These are phyloP conservation scores for Paxillus rubicundulus DNA, from an alignment of 768 basidiomycete genomes.

Conservation along the genomic window DNA sequence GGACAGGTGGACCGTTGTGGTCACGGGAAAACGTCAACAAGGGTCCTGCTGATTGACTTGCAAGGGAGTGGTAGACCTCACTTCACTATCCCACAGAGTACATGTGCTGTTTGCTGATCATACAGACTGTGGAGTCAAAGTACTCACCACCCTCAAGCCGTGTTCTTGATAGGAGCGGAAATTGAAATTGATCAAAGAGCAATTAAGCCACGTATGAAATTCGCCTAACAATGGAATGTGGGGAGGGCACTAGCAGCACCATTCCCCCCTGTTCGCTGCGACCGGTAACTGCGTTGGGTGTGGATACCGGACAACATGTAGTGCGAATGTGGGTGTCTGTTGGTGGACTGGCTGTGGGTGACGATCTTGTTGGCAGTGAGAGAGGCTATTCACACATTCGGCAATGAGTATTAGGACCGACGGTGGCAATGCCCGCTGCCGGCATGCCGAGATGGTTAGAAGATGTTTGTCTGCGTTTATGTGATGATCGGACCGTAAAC, in stretches of 20 bases:
- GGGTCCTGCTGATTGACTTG: too few species aligned
- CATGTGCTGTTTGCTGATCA: too few species aligned
- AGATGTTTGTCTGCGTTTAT: slow-evolving; percentile 18
- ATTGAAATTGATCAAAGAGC: not conserved
- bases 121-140: too few species aligned
- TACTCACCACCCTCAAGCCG: not conserved
- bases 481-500: slow-evolving; percentile 28
- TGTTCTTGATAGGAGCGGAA: not conserved
- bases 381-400: not conserved
- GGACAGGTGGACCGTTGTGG: too few species aligned
- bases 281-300: not conserved
- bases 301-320: not conserved
- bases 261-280: not conserved
- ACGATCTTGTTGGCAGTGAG: too few species aligned
- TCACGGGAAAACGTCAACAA: too few species aligned
- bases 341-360: not conserved
- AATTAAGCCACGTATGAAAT: not conserved
- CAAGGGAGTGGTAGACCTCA: too few species aligned
- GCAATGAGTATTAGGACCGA: not conserved
- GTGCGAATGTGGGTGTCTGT: not conserved
- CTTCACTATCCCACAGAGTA: too few species aligned
- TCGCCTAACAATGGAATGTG: not conserved
- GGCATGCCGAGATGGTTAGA: slow-evolving; percentile 20
- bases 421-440: slow-evolving; percentile 13
- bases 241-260: not conserved